A percentile compares a stretch with the other conserved stretches of the same genome.
phyloP scores from a whole-genome alignment of 768 basidiomycete genomes.

The Lactarius hengduanensis region DNA sequence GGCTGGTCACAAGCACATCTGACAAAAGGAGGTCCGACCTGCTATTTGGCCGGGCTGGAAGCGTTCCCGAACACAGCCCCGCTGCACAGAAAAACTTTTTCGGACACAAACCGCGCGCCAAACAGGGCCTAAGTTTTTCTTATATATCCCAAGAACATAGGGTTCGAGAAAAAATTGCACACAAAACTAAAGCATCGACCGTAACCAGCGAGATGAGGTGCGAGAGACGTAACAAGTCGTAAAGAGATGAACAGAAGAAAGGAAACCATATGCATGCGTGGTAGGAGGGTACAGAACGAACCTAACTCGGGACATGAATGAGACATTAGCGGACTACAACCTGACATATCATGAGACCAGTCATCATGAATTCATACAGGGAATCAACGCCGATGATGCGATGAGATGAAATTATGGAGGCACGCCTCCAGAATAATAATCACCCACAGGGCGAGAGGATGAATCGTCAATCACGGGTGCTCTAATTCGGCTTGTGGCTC shows the following conservation, averaged over 20 bases:
- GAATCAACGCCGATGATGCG: slow-evolving; percentile 23
- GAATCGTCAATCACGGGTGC: slow-evolving; percentile 2
- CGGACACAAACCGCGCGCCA: not conserved
- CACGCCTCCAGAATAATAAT: slow-evolving; percentile 19
- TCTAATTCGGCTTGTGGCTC: slow-evolving; percentile 40
- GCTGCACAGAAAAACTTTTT: not conserved
- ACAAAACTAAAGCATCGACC: slow-evolving; percentile 23
- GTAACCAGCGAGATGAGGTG: slow-evolving; percentile 26
- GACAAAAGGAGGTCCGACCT: too few relatives aligned
- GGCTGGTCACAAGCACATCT: too few relatives aligned
- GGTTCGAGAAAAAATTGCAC: slow-evolving; percentile 7
- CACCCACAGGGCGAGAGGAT: slow-evolving; percentile 20
- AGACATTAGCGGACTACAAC: slow-evolving; percentile 24
- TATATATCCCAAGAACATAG: slow-evolving; percentile 4
- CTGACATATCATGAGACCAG: slow-evolving; percentile 24
- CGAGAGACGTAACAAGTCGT: slow-evolving; percentile 19
- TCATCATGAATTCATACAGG: slow-evolving; percentile 21
- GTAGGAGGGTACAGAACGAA: slow-evolving; percentile 2
- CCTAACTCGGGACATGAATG: slow-evolving; percentile 7
- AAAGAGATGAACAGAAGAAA: slow-evolving; percentile 8
- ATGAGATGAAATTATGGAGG: slow-evolving; percentile 14
- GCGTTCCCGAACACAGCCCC: too few relatives aligned
- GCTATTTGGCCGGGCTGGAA: too few relatives aligned
- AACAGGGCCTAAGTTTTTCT: not conserved
- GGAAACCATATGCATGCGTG: slow-evolving; percentile 10